Evolutionary conservation across 306 rosid species (phyloP), one percentile per base, ranked within the genome.

Genomic region (Corylus americana): DNA sequence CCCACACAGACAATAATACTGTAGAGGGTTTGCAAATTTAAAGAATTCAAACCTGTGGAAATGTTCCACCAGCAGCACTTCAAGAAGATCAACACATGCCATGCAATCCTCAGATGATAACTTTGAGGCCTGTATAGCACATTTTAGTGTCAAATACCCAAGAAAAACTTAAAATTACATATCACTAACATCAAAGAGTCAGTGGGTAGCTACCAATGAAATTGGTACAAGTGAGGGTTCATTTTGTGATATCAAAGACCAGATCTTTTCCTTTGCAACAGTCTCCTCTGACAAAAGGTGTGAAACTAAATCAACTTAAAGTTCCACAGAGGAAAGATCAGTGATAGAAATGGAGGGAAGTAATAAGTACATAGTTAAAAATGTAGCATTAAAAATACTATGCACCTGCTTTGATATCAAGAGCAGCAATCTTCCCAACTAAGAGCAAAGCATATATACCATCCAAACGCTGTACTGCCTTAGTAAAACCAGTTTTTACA

Each of bases 361-460:
- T 53, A 9, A 55, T 18, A 8, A 68, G 68, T 71, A 57, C 47
- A 14, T 68, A 22, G 54, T 63, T 66, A 53, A 84, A 75, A 45
- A 66, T 66, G 42, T 69, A 75, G 29, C 39, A 70, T 58, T 0
- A 58, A 3, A n/a, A 71, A 70, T 4, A 61, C 48, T 45, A 79
- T 84, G 63, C 37, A 93, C 99, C 99, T 84, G 99, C 97, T 93
- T 88, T 95, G 59, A 95, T 88, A 89, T 95, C 99, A 82, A 93
- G 86, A n/a, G 96, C 87, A 16, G 97, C 92, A 77, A 95, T 85
- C 88, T 91, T 91, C 49, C 88, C 92, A 61, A 91, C 97, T 79
- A 95, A 82, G 47, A 91, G 86, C 85, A 95, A 86, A 54, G 99
- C 99, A 90, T 88, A 95, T 75, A 91, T 80, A 58, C 99, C 99